phyloP scores from a whole-genome alignment of 2,329 filamentous ascomycete genomes.

The Aureobasidium pullulans region DNA sequence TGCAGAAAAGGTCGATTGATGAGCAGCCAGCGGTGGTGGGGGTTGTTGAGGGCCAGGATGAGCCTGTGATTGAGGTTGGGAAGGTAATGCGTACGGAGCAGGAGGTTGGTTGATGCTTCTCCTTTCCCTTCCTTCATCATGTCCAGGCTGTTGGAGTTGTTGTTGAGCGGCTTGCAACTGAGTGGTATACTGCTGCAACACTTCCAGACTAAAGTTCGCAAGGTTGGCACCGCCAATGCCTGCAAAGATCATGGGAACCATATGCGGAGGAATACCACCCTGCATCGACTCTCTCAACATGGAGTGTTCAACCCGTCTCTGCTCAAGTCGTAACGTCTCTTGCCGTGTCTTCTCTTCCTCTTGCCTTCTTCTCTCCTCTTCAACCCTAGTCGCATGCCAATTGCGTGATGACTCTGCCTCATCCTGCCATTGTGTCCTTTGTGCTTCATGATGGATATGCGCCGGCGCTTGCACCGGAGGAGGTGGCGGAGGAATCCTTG shows the following conservation, averaged over 20 bases:
- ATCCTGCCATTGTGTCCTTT: conserved; percentile 26
- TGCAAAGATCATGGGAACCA: conserved; percentile 48
- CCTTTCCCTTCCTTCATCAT: conserved; percentile 36
- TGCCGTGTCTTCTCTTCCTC: conserved; percentile 48
- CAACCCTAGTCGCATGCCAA: conserved; percentile 44
- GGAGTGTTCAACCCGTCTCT: conserved; percentile 45
- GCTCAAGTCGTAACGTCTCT: conserved; percentile 42
- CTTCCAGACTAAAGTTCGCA: conserved; percentile 42
- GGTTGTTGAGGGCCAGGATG: conserved; percentile 21
- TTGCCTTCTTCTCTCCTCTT: conserved; percentile 46
- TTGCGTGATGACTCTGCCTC: conserved; percentile 46
- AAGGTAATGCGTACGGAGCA: conserved; percentile 19
- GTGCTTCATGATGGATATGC: conserved; percentile 7
- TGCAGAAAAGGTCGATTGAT: conserved; percentile 34
- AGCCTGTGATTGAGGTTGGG: conserved; percentile 18
- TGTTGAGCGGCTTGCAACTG: conserved; percentile 39
- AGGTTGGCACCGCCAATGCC: conserved; percentile 43
- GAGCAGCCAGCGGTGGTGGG: conserved; percentile 20
- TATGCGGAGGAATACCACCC: conserved; percentile 43
- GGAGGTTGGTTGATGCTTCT: conserved; percentile 34
- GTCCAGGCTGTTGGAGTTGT: conserved; percentile 33
- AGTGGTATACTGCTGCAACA: conserved; percentile 42
- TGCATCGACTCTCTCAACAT: conserved; percentile 47
- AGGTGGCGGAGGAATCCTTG: conserved; percentile 23
- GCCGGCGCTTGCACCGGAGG: conserved; percentile 24